These are phyloP conservation scores for Hericium erinaceus DNA, from an alignment of 768 basidiomycete genomes.

Conservation along the genomic window DNA sequence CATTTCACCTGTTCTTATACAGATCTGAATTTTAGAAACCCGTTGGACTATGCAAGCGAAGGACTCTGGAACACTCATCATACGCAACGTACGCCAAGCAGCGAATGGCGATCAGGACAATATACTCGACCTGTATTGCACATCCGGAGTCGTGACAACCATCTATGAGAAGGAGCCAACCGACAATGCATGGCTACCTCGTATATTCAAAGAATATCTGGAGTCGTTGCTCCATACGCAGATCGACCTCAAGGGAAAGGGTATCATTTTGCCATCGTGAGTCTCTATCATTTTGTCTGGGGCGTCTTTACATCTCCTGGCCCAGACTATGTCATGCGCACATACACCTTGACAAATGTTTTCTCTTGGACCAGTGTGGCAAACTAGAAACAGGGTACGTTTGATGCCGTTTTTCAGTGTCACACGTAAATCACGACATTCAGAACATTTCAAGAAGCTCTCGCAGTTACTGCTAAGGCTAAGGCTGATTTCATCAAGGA, in stretches of 20 bases:
- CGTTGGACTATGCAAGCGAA: no score
- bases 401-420: not conserved
- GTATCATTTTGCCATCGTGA: not conserved
- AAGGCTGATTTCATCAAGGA: constrained; percentile 40
- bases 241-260: not conserved
- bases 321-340: constrained; percentile 52
- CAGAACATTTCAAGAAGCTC: constrained; percentile 49
- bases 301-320: not conserved
- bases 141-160: not conserved
- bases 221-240: not conserved
- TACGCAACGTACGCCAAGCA: not conserved
- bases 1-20: no score
- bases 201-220: no score
- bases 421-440: not conserved
- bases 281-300: not conserved
- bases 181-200: no score
- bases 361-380: constrained; percentile 48
- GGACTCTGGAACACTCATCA: not conserved
- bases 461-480: constrained; percentile 39
- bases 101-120: not conserved
- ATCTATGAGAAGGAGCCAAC: not conserved
- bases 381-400: constrained; percentile 37
- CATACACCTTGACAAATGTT: constrained; percentile 63
- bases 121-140: not conserved
- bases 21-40: no score